These are phyloP conservation scores for Paramecium sonneborni DNA, from an alignment of 73 alveolate genomes.

Conservation along the genomic window DNA sequence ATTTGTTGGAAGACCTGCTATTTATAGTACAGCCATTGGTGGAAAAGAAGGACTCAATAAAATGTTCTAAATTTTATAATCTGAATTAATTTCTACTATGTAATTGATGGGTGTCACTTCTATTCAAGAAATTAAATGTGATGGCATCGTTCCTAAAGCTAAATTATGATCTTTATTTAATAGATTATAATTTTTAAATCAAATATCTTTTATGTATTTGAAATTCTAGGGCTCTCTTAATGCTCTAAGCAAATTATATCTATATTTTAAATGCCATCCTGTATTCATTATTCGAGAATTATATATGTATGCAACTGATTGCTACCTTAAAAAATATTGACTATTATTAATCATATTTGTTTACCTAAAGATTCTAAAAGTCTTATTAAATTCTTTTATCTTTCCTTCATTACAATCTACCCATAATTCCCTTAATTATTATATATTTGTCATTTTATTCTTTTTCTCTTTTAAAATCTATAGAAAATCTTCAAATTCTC, in stretches of 20 bases:
- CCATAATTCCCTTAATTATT: constrained; percentile 41
- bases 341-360: background rate
- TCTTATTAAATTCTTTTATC: background rate
- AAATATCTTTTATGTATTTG: constrained; percentile 35
- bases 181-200: background rate
- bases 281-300: constrained; percentile 29
- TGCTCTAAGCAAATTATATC: constrained; percentile 31
- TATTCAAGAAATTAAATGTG: background rate
- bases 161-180: background rate
- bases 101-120: constrained; percentile 69
- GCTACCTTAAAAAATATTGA: background rate
- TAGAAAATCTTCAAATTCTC: background rate
- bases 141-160: background rate
- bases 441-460: constrained; percentile 5
- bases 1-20: constrained; percentile 88
- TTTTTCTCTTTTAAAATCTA: background rate
- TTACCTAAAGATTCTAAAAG: constrained; percentile 29
- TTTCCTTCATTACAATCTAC: background rate
- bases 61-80: constrained; percentile 73
- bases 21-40: constrained; percentile 78
- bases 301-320: constrained; percentile 15
- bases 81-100: constrained; percentile 83
- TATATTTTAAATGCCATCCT: constrained; percentile 45
- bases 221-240: constrained; percentile 5
- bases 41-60: constrained; percentile 81